phyloP scores from a whole-genome alignment of 2,329 filamentous ascomycete species.

The Fusarium chaquense region DNA sequence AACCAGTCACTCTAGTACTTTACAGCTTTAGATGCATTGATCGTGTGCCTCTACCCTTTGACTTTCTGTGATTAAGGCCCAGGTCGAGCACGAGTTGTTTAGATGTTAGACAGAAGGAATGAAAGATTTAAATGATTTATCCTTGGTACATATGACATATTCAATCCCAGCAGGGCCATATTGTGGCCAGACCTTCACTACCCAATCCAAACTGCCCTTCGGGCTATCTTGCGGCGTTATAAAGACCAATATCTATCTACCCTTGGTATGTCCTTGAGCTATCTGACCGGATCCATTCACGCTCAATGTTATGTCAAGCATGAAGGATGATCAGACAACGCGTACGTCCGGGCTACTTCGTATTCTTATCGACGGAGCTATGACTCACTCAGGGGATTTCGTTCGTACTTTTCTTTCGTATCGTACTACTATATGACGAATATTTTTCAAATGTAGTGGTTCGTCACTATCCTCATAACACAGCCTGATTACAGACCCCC shows the following conservation, averaged over 20 bases:
- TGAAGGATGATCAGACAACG: neutral
- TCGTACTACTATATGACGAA: neutral
- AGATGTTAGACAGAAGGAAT: no score
- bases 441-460: conserved; percentile 16
- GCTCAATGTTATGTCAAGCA: neutral
- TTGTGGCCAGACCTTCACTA: neutral
- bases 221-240: neutral
- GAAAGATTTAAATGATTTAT: neutral
- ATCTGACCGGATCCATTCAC: neutral
- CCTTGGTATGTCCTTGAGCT: no score
- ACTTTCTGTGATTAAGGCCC: neutral
- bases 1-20: neutral
- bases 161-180: neutral
- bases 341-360: neutral
- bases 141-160: neutral
- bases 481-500: neutral
- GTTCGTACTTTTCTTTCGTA: neutral
- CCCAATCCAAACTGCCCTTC: no score
- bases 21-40: neutral
- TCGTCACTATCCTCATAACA: neutral
- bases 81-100: neutral
- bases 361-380: neutral
- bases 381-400: neutral
- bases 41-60: neutral
- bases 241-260: neutral